phyloP scores from a whole-genome alignment of 2,329 filamentous ascomycete genomes.

The Arthrinium puccinioides region DNA sequence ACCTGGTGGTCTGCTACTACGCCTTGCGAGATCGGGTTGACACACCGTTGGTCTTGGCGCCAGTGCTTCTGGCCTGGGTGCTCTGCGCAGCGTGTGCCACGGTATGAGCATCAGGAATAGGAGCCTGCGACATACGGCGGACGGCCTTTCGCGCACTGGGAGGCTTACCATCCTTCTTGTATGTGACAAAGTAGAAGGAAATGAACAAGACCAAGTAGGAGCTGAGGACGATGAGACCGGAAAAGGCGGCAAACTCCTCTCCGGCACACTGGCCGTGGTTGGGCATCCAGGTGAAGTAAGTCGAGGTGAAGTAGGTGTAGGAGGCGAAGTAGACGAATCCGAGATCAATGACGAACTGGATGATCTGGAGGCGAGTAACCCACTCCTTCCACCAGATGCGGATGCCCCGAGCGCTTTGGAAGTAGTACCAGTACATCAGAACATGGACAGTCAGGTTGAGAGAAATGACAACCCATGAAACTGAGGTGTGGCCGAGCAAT shows the following conservation, averaged over 20 bases:
- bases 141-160: slow-evolving; percentile 73
- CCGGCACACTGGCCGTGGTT: slow-evolving; percentile 83
- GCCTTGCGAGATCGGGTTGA: slow-evolving; percentile 66
- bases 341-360: slow-evolving; percentile 94
- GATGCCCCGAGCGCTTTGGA: slow-evolving; percentile 93
- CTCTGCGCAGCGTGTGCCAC: slow-evolving; percentile 60
- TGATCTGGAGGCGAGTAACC: slow-evolving; percentile 95
- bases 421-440: slow-evolving; percentile 99
- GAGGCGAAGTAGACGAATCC: slow-evolving; percentile 98
- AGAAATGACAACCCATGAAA: slow-evolving; percentile 90
- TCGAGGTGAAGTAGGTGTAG: slow-evolving; percentile 95
- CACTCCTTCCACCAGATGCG: slow-evolving; percentile 99
- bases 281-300: slow-evolving; percentile 80
- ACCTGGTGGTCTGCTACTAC: slow-evolving; percentile 28
- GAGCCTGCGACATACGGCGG: slow-evolving; percentile 57
- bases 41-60: slow-evolving; percentile 50
- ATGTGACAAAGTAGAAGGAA: slow-evolving; percentile 96
- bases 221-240: slow-evolving; percentile 84
- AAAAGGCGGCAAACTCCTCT: slow-evolving; percentile 92
- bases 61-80: slow-evolving; percentile 45
- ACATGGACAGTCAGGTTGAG: slow-evolving; percentile 93
- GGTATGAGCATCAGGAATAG: slow-evolving; percentile 75
- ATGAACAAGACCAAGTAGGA: slow-evolving; percentile 98
- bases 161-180: slow-evolving; percentile 78
- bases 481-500: slow-evolving; percentile 83